Evolutionary conservation across 2,329 filamentous ascomycete species (phyloP).

Genomic region (Stachybotrys chartarum): DNA sequence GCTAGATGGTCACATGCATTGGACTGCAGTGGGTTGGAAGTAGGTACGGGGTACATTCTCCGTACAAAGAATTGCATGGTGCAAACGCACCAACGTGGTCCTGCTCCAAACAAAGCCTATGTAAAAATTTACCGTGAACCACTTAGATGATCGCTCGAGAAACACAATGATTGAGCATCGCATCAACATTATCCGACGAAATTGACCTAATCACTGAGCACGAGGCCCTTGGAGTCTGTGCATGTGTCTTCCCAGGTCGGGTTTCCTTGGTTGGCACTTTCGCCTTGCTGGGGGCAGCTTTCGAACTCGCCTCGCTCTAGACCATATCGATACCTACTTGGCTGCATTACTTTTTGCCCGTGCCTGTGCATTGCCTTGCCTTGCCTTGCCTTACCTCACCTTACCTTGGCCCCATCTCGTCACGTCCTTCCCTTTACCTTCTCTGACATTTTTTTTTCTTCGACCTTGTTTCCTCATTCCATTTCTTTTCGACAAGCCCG

Average conservation of each 20-base stretch:
- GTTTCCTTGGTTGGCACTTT: background rate
- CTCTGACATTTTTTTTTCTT: background rate
- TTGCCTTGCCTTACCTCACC: background rate
- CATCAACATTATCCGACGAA: too few species aligned
- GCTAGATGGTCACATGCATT: too few species aligned
- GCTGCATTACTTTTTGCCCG: background rate
- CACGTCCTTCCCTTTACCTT: background rate
- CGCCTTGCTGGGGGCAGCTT: background rate
- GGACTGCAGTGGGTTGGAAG: too few species aligned
- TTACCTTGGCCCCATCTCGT: background rate
- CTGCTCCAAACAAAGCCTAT: too few species aligned
- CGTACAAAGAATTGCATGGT: too few species aligned
- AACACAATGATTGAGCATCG: too few species aligned
- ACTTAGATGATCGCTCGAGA: too few species aligned
- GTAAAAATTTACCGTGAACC: too few species aligned
- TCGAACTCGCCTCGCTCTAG: background rate
- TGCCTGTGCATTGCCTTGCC: background rate
- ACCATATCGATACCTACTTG: background rate
- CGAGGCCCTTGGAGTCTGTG: background rate
- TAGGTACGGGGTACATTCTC: too few species aligned
- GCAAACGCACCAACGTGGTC: too few species aligned
- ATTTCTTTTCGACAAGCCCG: background rate
- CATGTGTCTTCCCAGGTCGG: background rate
- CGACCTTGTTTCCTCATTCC: background rate
- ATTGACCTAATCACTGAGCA: too few species aligned